Evolutionary conservation across 805 yeast genomes (phyloP), one percentile per base, ranked within the genome.

Genomic region (Metschnikowia kunwiensis): DNA sequence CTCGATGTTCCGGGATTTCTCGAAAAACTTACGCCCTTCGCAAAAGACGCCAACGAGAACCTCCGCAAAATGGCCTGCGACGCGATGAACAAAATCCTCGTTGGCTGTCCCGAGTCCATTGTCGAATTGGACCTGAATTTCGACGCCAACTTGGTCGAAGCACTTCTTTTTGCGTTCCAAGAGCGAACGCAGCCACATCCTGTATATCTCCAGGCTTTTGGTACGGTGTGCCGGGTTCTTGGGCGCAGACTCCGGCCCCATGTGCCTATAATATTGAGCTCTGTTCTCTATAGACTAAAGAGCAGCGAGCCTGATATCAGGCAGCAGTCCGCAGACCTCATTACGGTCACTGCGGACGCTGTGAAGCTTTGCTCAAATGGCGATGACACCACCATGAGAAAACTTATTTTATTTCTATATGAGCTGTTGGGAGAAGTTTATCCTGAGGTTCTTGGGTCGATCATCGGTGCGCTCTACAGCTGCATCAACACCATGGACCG

Each of bases 361-460:
- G 68, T 91, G 30, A 75, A 75, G 46, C 54, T 65, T 9, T 84
- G 95, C 55, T 75, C 71, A 7, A 52, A 51, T 14, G 61, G 54
- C 14, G 83, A 85, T 51, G 74, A 72, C 23, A 79, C 72, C 9
- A 60, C 85, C 35, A 54, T 91, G 43, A 71, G 72, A 38, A 83
- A 83, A 49, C 63, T 91, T 36, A 80, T 88, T 5, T 73, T 84
- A 15, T 80, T 89, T 11, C 64, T 93, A 22, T 87, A 83, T 57
- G 99, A 93, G 57, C 83, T 93, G 10, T 68, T 93, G 7, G 98
- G 98, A 13, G 99, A 93, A 55, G 91, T 83, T 5, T 87, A 80
- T 47, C 98, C 98, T 0, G 96, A 88, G 34, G 97, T 88, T 2
- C 65, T 93, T 30, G 97, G 95, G 0, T 84, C 96, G 0, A 74